Evolutionary conservation across 257 asterid genomes (phyloP), one percentile per base, ranked within the genome.

Genomic region (Solanum neorickii): DNA sequence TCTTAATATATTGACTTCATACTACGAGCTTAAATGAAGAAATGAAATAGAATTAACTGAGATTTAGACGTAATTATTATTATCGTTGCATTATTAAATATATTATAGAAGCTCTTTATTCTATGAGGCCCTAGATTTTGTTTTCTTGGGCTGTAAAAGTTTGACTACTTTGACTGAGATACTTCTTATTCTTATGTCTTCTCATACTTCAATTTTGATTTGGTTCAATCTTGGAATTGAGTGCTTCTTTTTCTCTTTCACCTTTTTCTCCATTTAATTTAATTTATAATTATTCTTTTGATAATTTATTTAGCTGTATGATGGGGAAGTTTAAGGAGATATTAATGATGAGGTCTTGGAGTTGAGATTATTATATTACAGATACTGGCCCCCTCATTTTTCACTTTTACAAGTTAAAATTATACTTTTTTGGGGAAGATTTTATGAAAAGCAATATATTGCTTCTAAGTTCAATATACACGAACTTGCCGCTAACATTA

Each of bases 141-240:
- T 66, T 88, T 80, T 87, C 90, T 89, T 85, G 91, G 91, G 94
- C 80, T 86, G 93, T 86, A 92, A 91, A 92, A 91, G 91, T 87
- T 89, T 89, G 93, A 91, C 91, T 68, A 89, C 88, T 91, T 91
- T 91, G 95, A 92, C 93, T 88, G 88, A 86, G 92, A 87, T 88
- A 85, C 90, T 88, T 88, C 69, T 49, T 47, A 80, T 80, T 80
- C 85, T 78, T 78, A 37, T 80, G 56, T 11, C 86, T 89, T 88
- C 94, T 75, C 91, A 65, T 88, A 70, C 77, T 90, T 91, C 91
- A 82, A 88, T 87, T 89, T 91, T 87, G 94, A 91, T 93, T 87
- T 92, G 88, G 92, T 91, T 90, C 88, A 82, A 89, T 87, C 90
- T 84, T 86, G 84, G 87, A 88, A 89, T 90, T 87, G 91, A 91